These are phyloP conservation scores for Francoa sonchifolia DNA, from an alignment of 441 rosid genomes.

Conservation along the genomic window DNA sequence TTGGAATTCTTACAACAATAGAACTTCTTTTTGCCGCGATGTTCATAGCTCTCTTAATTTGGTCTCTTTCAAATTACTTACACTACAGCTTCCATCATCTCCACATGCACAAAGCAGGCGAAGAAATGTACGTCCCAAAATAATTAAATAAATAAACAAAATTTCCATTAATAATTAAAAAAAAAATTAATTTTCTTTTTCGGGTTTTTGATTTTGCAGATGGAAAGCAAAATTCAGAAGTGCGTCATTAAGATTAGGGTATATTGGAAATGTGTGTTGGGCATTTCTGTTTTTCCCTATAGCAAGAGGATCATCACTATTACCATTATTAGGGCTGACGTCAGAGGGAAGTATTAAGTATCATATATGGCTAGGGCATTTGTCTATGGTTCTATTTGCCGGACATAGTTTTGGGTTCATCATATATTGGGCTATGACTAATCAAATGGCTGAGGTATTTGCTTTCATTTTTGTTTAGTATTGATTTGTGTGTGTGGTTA, in stretches of 20 bases:
- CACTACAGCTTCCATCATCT: slow-evolving; percentile 25
- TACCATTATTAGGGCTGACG: slow-evolving; percentile 41
- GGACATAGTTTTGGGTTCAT: slow-evolving; percentile 37
- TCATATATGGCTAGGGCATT: slow-evolving; percentile 48
- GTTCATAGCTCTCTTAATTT: slow-evolving; percentile 35
- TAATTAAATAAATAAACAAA: not conserved
- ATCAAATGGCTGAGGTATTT: slow-evolving; percentile 29
- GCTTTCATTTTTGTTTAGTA: not conserved
- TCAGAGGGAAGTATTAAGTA: slow-evolving; percentile 48
- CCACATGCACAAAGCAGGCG: slow-evolving; percentile 22
- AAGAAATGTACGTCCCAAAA: slow-evolving; percentile 38
- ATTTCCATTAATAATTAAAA: not conserved
- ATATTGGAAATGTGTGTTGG: slow-evolving; percentile 35
- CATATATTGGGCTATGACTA: slow-evolving; percentile 29
- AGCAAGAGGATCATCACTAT: slow-evolving; percentile 40
- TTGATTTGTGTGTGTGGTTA: no score
- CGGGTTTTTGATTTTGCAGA: slow-evolving; percentile 15
- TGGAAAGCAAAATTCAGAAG: slow-evolving; percentile 37
- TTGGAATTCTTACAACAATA: slow-evolving; percentile 37
- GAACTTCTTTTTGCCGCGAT: slow-evolving; percentile 33
- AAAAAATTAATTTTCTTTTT: not conserved
- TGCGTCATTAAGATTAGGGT: slow-evolving; percentile 28
- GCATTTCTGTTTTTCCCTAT: slow-evolving; percentile 51
- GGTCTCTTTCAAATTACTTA: slow-evolving; percentile 41
- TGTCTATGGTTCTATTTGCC: slow-evolving; percentile 27